These are phyloP conservation scores for Tolypocladium album DNA, from an alignment of 2,329 filamentous ascomycete genomes.

Conservation along the genomic window DNA sequence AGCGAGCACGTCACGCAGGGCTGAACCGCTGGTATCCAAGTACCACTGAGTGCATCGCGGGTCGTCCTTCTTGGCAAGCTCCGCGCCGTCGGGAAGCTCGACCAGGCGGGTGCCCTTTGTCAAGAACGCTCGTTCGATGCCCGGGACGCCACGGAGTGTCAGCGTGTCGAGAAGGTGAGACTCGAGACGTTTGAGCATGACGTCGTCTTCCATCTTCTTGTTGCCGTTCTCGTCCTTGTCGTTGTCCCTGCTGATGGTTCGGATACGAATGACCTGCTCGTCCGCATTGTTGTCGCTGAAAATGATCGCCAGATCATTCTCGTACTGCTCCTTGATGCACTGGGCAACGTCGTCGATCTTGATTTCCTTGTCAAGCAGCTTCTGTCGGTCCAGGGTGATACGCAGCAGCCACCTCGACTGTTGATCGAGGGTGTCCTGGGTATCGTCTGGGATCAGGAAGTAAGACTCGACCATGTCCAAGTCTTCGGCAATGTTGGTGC, in stretches of 20 bases:
- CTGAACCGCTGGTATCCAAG: conserved; percentile 85
- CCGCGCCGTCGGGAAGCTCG: conserved; percentile 57
- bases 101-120: conserved; percentile 66
- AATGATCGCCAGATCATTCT: conserved; percentile 76
- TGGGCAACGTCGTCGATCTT: conserved; percentile 83
- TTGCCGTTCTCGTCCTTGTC: conserved; percentile 60
- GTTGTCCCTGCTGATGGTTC: conserved; percentile 60
- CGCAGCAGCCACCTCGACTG: conserved; percentile 95
- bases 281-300: conserved; percentile 98
- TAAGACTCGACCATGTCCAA: conserved; percentile 93
- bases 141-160: conserved; percentile 80
- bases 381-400: conserved; percentile 85
- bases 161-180: conserved; percentile 84
- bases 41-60: conserved; percentile 83
- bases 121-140: conserved; percentile 87
- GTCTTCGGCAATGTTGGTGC: conserved; percentile 80
- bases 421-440: conserved; percentile 46
- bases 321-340: conserved; percentile 83
- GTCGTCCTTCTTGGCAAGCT: conserved; percentile 65
- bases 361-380: conserved; percentile 89
- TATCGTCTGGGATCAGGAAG: conserved; percentile 84
- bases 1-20: conserved; percentile 71
- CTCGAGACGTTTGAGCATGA: conserved; percentile 85
- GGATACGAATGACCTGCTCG: conserved; percentile 85
- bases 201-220: conserved; percentile 66